Percentiles rank a stretch among this genome's conserved stretches.
phyloP scores from a whole-genome alignment of 2,329 filamentous ascomycete species.

The Neoascochyta sp. region DNA sequence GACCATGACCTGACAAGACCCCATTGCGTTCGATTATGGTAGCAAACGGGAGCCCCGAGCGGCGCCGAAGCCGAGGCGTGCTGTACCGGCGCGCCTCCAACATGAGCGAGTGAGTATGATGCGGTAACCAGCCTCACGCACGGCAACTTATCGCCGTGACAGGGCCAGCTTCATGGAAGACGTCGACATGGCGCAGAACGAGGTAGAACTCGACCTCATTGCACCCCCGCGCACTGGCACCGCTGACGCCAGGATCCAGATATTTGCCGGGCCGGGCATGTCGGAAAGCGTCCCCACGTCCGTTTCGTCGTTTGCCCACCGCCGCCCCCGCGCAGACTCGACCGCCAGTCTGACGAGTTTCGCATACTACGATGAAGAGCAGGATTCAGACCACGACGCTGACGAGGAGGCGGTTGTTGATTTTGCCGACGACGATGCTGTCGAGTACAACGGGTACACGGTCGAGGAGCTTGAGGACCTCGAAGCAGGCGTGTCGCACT shows the following conservation, averaged over 20 bases:
- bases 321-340: conserved; percentile 75
- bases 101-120: conserved; percentile 46
- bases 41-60: conserved; percentile 34
- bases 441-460: conserved; percentile 34
- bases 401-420: conserved; percentile 31
- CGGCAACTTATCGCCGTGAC: too few species aligned
- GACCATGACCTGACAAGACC: conserved; percentile 16
- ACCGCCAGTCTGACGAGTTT: conserved; percentile 67
- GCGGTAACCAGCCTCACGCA: not conserved
- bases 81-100: conserved; percentile 67
- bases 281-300: conserved; percentile 96
- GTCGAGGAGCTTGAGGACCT: conserved; percentile 51
- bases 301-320: conserved; percentile 85
- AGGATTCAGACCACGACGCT: conserved; percentile 47
- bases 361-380: conserved; percentile 74
- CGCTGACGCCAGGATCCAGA: conserved; percentile 45
- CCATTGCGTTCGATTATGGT: conserved; percentile 18
- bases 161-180: conserved; percentile 87
- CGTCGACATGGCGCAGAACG: conserved; percentile 98
- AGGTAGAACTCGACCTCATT: conserved; percentile 55
- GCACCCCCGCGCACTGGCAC: conserved; percentile 17
- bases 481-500: conserved; percentile 31
- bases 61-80: conserved; percentile 32
- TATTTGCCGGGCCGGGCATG: conserved; percentile 80
- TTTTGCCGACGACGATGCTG: conserved; percentile 23